These are phyloP conservation scores for Globisporangium nagaii DNA, from an alignment of 352 stramenopile species.

Conservation along the genomic window DNA sequence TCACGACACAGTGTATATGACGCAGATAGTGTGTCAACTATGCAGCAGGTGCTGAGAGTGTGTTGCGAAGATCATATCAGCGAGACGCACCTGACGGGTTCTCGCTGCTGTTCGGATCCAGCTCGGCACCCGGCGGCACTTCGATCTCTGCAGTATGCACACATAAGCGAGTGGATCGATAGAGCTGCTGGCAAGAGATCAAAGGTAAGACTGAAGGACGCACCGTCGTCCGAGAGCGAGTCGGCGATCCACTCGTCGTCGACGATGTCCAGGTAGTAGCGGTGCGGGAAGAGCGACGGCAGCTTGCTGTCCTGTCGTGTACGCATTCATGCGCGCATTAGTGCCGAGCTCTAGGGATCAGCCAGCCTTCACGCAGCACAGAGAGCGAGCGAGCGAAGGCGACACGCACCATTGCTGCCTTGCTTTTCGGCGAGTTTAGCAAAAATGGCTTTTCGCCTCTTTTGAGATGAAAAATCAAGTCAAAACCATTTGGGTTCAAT, in stretches of 20 bases:
- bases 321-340: not conserved
- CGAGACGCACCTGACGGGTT: constrained; percentile 26
- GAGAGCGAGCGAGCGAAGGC: too few species aligned
- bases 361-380: too few species aligned
- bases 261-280: constrained; percentile 73
- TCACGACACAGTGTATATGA: too few species aligned
- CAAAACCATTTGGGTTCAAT: too few species aligned
- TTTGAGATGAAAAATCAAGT: too few species aligned
- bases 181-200: too few species aligned
- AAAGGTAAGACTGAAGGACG: not conserved
- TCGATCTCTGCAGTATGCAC: constrained; percentile 50
- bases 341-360: not conserved
- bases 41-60: not conserved
- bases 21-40: too few species aligned
- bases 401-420: too few species aligned
- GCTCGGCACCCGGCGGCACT: constrained; percentile 43
- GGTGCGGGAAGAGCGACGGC: constrained; percentile 54
- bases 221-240: constrained; percentile 75
- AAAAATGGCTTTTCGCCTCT: too few species aligned
- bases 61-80: too few species aligned
- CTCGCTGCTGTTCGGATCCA: constrained; percentile 55
- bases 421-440: too few species aligned
- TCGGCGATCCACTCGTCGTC: constrained; percentile 82
- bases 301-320: constrained; percentile 12
- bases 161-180: too few species aligned